A percentile compares a stretch with the other conserved stretches of the same genome.
phyloP scores from a whole-genome alignment of 352 stramenopile species.

The Globisporangium yorkense region DNA sequence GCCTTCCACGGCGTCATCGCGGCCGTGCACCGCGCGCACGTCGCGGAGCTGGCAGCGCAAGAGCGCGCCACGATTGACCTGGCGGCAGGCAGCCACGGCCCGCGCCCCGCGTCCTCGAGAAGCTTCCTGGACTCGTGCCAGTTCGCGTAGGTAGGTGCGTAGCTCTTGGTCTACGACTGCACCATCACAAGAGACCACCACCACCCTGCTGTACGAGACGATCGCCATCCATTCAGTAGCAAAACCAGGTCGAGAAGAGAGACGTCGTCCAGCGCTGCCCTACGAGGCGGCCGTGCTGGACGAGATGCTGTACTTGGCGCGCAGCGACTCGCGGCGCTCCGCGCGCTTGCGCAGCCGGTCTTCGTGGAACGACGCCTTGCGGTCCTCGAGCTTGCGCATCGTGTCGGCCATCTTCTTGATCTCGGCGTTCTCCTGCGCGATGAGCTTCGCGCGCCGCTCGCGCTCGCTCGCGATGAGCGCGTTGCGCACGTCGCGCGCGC shows the following conservation, averaged over 20 bases:
- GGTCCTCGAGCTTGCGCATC: slow-evolving; percentile 44
- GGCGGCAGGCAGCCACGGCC: neutral
- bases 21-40: slow-evolving; percentile 42
- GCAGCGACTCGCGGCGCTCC: slow-evolving; percentile 56
- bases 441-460: slow-evolving; percentile 47
- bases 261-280: neutral
- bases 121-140: neutral
- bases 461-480: slow-evolving; percentile 37
- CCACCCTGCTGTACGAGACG: too few relatives aligned
- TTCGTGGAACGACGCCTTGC: slow-evolving; percentile 62
- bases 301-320: slow-evolving; percentile 63
- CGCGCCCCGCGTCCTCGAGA: neutral
- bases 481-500: slow-evolving; percentile 36
- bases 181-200: too few relatives aligned
- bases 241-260: too few relatives aligned
- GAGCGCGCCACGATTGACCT: slow-evolving; percentile 32
- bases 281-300: slow-evolving; percentile 14
- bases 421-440: slow-evolving; percentile 56
- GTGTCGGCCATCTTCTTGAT: slow-evolving; percentile 46
- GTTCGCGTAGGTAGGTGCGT: neutral
- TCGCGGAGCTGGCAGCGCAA: slow-evolving; percentile 22
- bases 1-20: slow-evolving; percentile 56
- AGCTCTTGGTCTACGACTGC: neutral
- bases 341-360: slow-evolving; percentile 50
- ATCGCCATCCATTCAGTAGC: too few relatives aligned